These are phyloP conservation scores for Phaffia tasmanica DNA, from an alignment of 768 basidiomycete genomes.

Conservation along the genomic window DNA sequence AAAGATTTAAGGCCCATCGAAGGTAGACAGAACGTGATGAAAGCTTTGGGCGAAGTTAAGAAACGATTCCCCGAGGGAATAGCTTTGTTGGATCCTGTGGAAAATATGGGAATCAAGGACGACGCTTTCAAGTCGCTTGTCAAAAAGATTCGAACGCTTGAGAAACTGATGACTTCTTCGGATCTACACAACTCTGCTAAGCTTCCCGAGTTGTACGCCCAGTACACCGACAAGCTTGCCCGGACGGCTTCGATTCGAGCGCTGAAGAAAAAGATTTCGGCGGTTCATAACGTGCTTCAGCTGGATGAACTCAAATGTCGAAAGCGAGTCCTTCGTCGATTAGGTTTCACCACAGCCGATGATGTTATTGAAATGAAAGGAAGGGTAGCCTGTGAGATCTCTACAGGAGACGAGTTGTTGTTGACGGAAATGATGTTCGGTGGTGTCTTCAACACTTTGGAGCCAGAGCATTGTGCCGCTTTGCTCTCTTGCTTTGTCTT, in stretches of 20 bases:
- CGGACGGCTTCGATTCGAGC: constrained; percentile 57
- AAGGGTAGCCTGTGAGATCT: constrained; percentile 95
- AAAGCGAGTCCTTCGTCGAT: constrained; percentile 80
- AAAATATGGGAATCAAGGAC: constrained; percentile 93
- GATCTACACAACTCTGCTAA: constrained; percentile 67
- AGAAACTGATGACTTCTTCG: constrained; percentile 68
- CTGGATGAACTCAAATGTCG: constrained; percentile 91
- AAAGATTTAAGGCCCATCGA: constrained; percentile 73
- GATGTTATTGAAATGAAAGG: constrained; percentile 99
- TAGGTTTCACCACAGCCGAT: constrained; percentile 75
- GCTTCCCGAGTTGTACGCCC: constrained; percentile 67
- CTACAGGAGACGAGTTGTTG: constrained; percentile 87
- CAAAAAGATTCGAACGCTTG: constrained; percentile 86
- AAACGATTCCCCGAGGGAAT: constrained; percentile 80
- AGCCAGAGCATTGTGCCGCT: constrained; percentile 84
- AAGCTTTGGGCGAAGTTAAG: constrained; percentile 82
- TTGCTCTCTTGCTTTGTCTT: constrained; percentile 97
- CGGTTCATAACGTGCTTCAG: constrained; percentile 84
- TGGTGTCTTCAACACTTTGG: constrained; percentile 80
- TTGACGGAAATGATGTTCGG: constrained; percentile 96
- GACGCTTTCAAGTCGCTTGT: constrained; percentile 80
- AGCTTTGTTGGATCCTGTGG: constrained; percentile 73
- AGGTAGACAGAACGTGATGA: constrained; percentile 73
- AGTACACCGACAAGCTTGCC: constrained; percentile 66
- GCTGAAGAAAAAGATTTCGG: constrained; percentile 73